Conservation (phyloP, 1,139 yeast species). For the Geotrichum histeridarum region DNA sequence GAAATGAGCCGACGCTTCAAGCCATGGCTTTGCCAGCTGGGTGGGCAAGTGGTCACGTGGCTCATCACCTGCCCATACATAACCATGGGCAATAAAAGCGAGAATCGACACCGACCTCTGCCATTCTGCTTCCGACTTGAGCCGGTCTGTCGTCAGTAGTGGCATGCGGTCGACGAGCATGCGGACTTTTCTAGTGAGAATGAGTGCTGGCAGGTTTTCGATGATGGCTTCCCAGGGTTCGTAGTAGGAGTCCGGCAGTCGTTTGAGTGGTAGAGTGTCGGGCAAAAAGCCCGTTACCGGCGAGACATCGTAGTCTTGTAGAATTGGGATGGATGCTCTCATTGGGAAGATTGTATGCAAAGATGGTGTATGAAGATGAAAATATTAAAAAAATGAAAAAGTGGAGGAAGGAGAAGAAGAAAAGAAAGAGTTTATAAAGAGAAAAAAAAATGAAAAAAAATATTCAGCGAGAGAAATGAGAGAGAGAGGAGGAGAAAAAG, state of each 20-base stretch:
- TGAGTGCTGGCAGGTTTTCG: conserved; percentile 62
- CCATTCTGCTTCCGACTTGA: conserved; percentile 47
- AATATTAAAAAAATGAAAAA: neutral
- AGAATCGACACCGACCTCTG: conserved; percentile 77
- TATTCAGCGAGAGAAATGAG: neutral
- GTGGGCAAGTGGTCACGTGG: conserved; percentile 65
- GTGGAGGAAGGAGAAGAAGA: neutral
- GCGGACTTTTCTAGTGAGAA: conserved; percentile 62
- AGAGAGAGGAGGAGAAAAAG: neutral
- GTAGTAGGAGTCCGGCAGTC: conserved; percentile 58
- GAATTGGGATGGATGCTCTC: conserved; percentile 39
- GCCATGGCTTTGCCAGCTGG: conserved; percentile 65
- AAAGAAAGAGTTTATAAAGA: neutral
- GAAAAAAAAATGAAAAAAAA: neutral
- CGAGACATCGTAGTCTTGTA: conserved; percentile 66
- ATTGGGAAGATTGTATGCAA: neutral
- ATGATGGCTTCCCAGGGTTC: conserved; percentile 74
- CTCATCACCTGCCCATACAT: conserved; percentile 68
- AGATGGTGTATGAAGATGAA: neutral
- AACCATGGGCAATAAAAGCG: conserved; percentile 79
- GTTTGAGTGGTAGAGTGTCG: conserved; percentile 53
- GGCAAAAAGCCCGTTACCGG: conserved; percentile 76
- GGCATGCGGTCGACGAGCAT: conserved; percentile 57
- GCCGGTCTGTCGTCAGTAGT: conserved; percentile 44
- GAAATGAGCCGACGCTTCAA: conserved; percentile 52